Evolutionary conservation across 371 early-diverging fungal genomes (phyloP).

Genomic region (Rhizomucor pusillus): DNA sequence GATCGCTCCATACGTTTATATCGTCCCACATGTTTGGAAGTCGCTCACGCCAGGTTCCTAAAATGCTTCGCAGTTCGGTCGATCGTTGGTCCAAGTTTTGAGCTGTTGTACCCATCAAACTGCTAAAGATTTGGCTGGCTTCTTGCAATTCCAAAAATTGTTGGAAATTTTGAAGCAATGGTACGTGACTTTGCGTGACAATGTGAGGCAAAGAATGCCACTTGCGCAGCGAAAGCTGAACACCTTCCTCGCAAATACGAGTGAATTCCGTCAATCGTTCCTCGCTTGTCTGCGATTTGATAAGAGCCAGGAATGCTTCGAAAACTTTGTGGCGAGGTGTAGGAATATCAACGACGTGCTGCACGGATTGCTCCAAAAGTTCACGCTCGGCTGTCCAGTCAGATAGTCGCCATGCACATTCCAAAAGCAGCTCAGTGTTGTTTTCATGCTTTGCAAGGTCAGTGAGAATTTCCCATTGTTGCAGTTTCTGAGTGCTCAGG

Average conservation of each 20-base stretch:
- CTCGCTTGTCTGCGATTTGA: slow-evolving; percentile 66
- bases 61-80: slow-evolving; percentile 84
- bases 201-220: slow-evolving; percentile 87
- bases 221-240: slow-evolving; percentile 77
- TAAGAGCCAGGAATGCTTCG: slow-evolving; percentile 81
- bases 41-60: slow-evolving; percentile 97
- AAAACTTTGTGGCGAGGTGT: slow-evolving; percentile 80
- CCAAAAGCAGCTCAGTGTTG: slow-evolving; percentile 79
- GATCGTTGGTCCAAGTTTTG: slow-evolving; percentile 82
- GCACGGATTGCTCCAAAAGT: slow-evolving; percentile 59
- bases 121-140: slow-evolving; percentile 84
- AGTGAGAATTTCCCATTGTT: slow-evolving; percentile 98
- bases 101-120: slow-evolving; percentile 72
- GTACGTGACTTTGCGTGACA: slow-evolving; percentile 84
- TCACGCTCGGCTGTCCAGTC: slow-evolving; percentile 89
- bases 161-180: slow-evolving; percentile 90
- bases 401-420: slow-evolving; percentile 89
- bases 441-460: slow-evolving; percentile 92
- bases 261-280: slow-evolving; percentile 71
- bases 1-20: slow-evolving; percentile 96
- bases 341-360: slow-evolving; percentile 54
- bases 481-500: slow-evolving; percentile 85
- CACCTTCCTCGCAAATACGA: slow-evolving; percentile 84
- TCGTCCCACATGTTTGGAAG: slow-evolving; percentile 97
- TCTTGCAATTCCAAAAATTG: slow-evolving; percentile 94